Percentiles rank a stretch among this genome's conserved stretches.
phyloP scores from a whole-genome alignment of 73 alveolate genomes.

The Tetrahymena thermophila region DNA sequence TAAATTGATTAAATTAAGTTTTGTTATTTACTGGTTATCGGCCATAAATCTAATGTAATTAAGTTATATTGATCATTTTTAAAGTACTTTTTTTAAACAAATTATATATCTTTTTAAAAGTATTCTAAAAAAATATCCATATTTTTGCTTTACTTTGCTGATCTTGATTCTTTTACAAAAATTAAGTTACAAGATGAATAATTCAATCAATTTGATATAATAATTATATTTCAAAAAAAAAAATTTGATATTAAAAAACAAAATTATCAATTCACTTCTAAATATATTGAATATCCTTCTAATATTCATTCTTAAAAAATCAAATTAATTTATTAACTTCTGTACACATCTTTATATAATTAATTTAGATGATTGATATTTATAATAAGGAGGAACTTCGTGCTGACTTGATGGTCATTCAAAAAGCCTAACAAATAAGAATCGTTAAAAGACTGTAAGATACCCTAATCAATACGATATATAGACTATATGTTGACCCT shows the following conservation, averaged over 20 bases:
- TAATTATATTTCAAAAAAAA: no score
- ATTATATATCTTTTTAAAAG: no score
- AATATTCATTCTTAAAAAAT: no score
- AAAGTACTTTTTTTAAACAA: neutral
- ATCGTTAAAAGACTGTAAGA: neutral
- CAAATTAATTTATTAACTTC: neutral
- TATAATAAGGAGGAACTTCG: neutral
- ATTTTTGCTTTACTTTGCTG: neutral
- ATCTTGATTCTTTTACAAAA: neutral
- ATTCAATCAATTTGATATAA: neutral
- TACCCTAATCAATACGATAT: neutral
- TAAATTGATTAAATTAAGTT: neutral
- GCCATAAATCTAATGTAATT: neutral
- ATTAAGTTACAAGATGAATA: no score
- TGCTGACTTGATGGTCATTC: neutral
- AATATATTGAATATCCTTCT: no score
- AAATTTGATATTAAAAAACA: no score
- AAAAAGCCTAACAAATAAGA: neutral
- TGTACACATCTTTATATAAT: neutral
- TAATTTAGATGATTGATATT: neutral
- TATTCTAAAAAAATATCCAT: neutral
- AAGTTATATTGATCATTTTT: no score
- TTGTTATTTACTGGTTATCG: neutral
- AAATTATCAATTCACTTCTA: neutral
- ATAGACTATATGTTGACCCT: neutral